Conservation (phyloP, 2,329 filamentous ascomycete species). For the Colletotrichum eleusines region DNA sequence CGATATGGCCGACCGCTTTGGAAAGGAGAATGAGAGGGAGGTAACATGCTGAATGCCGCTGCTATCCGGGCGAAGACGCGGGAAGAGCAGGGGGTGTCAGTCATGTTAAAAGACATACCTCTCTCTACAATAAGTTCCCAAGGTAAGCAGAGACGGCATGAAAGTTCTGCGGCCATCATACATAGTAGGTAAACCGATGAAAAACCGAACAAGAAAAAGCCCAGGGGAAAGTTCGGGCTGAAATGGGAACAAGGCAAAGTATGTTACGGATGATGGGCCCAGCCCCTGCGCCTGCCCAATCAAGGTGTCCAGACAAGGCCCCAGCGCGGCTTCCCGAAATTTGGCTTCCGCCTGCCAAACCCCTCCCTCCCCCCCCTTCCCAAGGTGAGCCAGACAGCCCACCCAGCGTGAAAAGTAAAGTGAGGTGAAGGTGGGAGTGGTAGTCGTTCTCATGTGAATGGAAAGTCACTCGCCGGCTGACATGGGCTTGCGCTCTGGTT, state of each 20-base stretch:
- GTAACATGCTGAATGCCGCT: conserved; percentile 28
- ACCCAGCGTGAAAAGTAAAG: neutral
- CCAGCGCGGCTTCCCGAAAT: conserved; percentile 39
- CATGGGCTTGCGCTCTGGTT: conserved; percentile 33
- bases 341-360: conserved; percentile 39
- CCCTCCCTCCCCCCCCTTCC: neutral
- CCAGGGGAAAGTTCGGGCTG: conserved; percentile 37
- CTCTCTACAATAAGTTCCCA: neutral
- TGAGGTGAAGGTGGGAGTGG: neutral
- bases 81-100: neutral
- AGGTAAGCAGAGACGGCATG: conserved; percentile 10
- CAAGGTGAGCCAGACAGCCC: too few relatives aligned
- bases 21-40: conserved; percentile 13
- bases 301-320: conserved; percentile 8
- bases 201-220: neutral
- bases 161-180: conserved; percentile 2
- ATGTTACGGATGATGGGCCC: conserved; percentile 1
- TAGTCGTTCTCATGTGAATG: conserved; percentile 28
- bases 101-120: conserved; percentile 13
- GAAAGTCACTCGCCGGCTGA: conserved; percentile 39
- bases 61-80: conserved; percentile 18
- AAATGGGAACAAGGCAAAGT: conserved; percentile 32
- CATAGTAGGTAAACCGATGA: neutral
- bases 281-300: conserved; percentile 42
- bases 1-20: conserved; percentile 20